These are phyloP conservation scores for Diatrype stigma DNA, from an alignment of 2,329 filamentous ascomycete genomes.

Conservation along the genomic window DNA sequence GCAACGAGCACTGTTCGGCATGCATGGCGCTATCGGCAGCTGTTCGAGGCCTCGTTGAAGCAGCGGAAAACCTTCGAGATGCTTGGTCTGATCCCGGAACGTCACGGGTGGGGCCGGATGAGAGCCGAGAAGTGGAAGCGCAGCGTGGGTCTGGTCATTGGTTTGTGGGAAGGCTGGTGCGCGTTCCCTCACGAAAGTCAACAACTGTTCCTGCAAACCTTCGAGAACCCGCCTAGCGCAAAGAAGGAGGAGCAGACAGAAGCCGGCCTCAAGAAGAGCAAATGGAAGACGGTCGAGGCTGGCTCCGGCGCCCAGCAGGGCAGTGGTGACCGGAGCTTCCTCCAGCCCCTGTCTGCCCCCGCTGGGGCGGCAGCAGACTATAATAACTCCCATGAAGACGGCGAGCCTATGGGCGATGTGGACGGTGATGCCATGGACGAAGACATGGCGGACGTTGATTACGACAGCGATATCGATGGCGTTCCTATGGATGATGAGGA, in stretches of 20 bases:
- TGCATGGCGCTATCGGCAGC: slow-evolving; percentile 79
- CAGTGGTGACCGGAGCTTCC: slow-evolving; percentile 24
- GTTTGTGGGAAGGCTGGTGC: slow-evolving; percentile 68
- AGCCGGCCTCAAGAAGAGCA: slow-evolving; percentile 34
- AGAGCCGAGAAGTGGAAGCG: slow-evolving; percentile 82
- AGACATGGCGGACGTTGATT: slow-evolving; percentile 43
- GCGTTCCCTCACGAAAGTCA: slow-evolving; percentile 72
- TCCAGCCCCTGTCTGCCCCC: slow-evolving; percentile 19
- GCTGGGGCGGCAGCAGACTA: slow-evolving; percentile 12
- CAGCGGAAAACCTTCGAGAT: slow-evolving; percentile 65
- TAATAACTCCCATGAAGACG: slow-evolving; percentile 34
- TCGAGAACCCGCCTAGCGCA: slow-evolving; percentile 64
- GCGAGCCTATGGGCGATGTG: slow-evolving; percentile 34
- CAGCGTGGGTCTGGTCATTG: slow-evolving; percentile 64
- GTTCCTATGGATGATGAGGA: slow-evolving; percentile 35
- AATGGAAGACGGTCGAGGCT: slow-evolving; percentile 50
- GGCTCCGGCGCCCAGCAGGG: slow-evolving; percentile 20
- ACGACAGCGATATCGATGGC: slow-evolving; percentile 45
- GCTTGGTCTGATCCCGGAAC: slow-evolving; percentile 69
- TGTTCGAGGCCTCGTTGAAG: slow-evolving; percentile 71
- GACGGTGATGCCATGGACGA: slow-evolving; percentile 45
- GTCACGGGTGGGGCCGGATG: slow-evolving; percentile 72
- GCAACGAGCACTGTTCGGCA: slow-evolving; percentile 75
- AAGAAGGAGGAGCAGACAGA: slow-evolving; percentile 28
- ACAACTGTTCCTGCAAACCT: slow-evolving; percentile 64